These are phyloP conservation scores for Penicillium sp. DNA, from an alignment of 2,329 filamentous ascomycete genomes.

Conservation along the genomic window DNA sequence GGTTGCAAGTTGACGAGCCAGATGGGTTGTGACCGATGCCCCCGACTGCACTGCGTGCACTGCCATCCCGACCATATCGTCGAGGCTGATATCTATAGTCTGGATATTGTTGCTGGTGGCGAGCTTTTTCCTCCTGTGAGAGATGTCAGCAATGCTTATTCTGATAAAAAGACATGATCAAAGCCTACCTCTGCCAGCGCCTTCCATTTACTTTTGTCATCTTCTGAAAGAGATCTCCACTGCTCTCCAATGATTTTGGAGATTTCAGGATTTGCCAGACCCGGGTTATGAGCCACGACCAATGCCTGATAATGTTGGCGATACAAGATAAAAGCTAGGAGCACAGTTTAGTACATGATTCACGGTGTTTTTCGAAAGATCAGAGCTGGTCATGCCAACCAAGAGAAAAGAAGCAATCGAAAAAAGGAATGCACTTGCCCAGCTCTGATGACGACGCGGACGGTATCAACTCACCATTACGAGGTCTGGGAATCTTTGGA, in stretches of 20 bases:
- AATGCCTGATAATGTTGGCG: constrained; percentile 86
- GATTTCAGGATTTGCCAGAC: constrained; percentile 90
- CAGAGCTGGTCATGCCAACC: background rate
- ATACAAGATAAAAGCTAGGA: constrained; percentile 90
- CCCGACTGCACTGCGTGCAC: constrained; percentile 36
- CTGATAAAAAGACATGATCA: no score
- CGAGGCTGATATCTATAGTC: constrained; percentile 93
- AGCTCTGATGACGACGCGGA: constrained; percentile 19
- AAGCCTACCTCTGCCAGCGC: constrained; percentile 71
- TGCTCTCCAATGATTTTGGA: constrained; percentile 95
- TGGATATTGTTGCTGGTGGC: constrained; percentile 86
- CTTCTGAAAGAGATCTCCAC: constrained; percentile 77
- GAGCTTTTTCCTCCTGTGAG: constrained; percentile 79
- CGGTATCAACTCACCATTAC: constrained; percentile 62
- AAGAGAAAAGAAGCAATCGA: constrained; percentile 22
- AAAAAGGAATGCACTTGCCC: constrained; percentile 27
- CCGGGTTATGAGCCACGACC: constrained; percentile 80
- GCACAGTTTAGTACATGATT: background rate
- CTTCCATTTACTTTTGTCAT: constrained; percentile 84
- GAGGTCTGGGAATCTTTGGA: constrained; percentile 69
- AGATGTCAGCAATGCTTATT: background rate
- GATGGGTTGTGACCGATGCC: constrained; percentile 39
- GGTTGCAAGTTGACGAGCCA: constrained; percentile 41
- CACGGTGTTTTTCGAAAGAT: background rate
- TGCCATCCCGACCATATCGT: constrained; percentile 60